These are phyloP conservation scores for Irpex rosettiformis DNA, from an alignment of 1,284 basidiomycete species.

Conservation along the genomic window DNA sequence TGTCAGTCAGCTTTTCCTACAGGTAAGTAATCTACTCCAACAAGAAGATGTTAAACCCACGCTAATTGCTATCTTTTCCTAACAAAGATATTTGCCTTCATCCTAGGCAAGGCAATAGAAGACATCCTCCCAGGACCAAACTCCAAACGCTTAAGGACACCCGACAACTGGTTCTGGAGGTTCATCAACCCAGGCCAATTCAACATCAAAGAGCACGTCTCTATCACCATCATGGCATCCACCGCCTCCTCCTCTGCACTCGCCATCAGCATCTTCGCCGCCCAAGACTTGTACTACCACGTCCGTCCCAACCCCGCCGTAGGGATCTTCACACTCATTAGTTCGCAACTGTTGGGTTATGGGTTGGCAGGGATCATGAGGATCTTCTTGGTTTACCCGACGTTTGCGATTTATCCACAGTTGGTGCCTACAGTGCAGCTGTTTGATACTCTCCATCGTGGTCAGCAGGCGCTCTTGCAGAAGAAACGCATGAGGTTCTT, in stretches of 20 bases:
- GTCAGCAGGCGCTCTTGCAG: constrained; percentile 39
- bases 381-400: constrained; percentile 37
- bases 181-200: constrained; percentile 53
- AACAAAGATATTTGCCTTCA: constrained; percentile 30
- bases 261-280: constrained; percentile 29
- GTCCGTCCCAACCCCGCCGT: constrained; percentile 32
- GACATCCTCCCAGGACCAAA: constrained; percentile 45
- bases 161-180: constrained; percentile 44
- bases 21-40: constrained; percentile 31
- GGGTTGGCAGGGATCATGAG: constrained; percentile 25
- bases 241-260: constrained; percentile 22
- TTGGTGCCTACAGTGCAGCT: constrained; percentile 44
- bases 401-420: constrained; percentile 23
- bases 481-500: constrained; percentile 56
- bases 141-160: constrained; percentile 29
- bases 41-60: neutral
- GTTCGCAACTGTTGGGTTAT: constrained; percentile 31
- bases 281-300: constrained; percentile 34
- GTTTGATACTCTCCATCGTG: constrained; percentile 53
- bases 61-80: neutral
- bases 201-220: constrained; percentile 60
- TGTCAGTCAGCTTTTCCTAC: constrained; percentile 55
- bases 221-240: constrained; percentile 50
- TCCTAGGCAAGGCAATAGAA: constrained; percentile 39
- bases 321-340: constrained; percentile 33